A percentile compares a stretch with the other conserved stretches of the same genome.
These are phyloP conservation scores for Penicillium sp. DNA, from an alignment of 2,329 filamentous ascomycete genomes.

Conservation along the genomic window DNA sequence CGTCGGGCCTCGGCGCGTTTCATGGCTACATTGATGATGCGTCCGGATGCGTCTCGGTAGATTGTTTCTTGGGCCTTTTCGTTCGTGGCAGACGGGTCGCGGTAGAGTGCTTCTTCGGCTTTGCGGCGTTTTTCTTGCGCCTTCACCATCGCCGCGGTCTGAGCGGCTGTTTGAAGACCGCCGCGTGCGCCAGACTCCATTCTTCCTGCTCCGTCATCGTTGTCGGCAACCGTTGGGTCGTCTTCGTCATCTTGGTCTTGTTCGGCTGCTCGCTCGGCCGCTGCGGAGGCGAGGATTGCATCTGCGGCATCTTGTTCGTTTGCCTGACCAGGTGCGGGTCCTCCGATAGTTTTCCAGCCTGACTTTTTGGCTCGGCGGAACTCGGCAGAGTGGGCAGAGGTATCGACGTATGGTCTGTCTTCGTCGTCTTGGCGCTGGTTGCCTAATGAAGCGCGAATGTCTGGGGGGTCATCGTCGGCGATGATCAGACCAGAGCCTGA, in stretches of 20 bases:
- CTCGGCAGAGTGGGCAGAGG: constrained; percentile 37
- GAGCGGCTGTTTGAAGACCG: constrained; percentile 79
- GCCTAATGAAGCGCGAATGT: constrained; percentile 33
- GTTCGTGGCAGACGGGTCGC: constrained; percentile 42
- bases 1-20: constrained; percentile 83
- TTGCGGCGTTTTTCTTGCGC: constrained; percentile 60
- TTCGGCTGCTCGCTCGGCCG: constrained; percentile 63
- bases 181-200: constrained; percentile 90
- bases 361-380: constrained; percentile 78
- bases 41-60: constrained; percentile 90
- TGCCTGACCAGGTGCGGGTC: constrained; percentile 22
- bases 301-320: constrained; percentile 68
- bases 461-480: constrained; percentile 44
- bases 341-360: constrained; percentile 73
- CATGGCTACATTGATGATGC: constrained; percentile 92
- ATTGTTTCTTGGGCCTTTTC: constrained; percentile 74
- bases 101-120: constrained; percentile 44
- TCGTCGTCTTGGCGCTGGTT: constrained; percentile 37
- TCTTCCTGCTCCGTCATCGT: constrained; percentile 48
- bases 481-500: constrained; percentile 44
- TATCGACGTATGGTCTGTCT: constrained; percentile 35
- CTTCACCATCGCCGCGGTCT: constrained; percentile 72
- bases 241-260: constrained; percentile 50
- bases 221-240: constrained; percentile 48
- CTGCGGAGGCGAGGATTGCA: constrained; percentile 73